phyloP scores from a whole-genome alignment of 2,329 filamentous ascomycete species.

The Aspergillus cejpii region DNA sequence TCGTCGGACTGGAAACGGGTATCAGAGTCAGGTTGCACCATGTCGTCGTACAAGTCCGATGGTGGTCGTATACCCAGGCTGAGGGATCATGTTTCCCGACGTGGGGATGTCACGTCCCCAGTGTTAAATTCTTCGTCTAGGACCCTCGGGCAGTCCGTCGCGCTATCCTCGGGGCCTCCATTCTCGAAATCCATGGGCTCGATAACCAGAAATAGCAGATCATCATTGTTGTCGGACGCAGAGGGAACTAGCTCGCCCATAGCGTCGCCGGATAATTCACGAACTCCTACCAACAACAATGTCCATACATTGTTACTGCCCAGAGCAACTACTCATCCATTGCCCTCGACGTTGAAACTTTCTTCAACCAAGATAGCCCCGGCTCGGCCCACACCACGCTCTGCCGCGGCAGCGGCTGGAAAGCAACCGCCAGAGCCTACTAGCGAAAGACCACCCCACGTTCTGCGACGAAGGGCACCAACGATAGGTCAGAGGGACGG shows the following conservation, averaged over 20 bases:
- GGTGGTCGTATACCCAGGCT: slow-evolving; percentile 27
- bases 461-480: slow-evolving; percentile 39
- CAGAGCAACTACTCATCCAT: slow-evolving; percentile 22
- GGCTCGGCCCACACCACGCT: slow-evolving; percentile 3
- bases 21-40: slow-evolving; percentile 26
- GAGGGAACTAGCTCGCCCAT: slow-evolving; percentile 19
- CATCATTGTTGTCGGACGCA: slow-evolving; percentile 26
- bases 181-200: slow-evolving; percentile 22
- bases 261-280: slow-evolving; percentile 17
- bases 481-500: slow-evolving; percentile 34
- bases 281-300: slow-evolving; percentile 19
- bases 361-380: slow-evolving; percentile 2
- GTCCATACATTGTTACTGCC: slow-evolving; percentile 27
- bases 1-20: slow-evolving; percentile 25
- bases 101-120: slow-evolving; percentile 22
- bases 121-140: slow-evolving; percentile 18
- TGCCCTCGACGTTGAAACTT: slow-evolving; percentile 9
- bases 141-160: slow-evolving; percentile 12
- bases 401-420: slow-evolving; percentile 7
- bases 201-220: slow-evolving; percentile 19
- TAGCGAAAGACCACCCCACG: slow-evolving; percentile 31
- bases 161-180: slow-evolving; percentile 23
- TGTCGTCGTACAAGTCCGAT: slow-evolving; percentile 34
- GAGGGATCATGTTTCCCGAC: slow-evolving; percentile 21
- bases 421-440: slow-evolving; percentile 13